These are phyloP conservation scores for Clarkia xantiana DNA, from an alignment of 345 rosid species.

Conservation along the genomic window DNA sequence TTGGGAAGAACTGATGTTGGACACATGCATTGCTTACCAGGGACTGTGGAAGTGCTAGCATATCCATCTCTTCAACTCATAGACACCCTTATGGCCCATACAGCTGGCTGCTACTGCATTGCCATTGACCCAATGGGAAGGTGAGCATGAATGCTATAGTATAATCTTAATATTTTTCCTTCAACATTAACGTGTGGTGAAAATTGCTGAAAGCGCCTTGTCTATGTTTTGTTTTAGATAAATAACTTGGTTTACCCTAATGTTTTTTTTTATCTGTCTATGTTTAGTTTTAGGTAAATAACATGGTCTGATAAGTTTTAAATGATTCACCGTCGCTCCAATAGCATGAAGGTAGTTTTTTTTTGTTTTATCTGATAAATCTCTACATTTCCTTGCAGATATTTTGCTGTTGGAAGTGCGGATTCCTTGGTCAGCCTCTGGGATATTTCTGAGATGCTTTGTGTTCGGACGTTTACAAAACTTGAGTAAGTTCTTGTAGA, in stretches of 20 bases:
- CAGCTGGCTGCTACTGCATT: conserved; percentile 97
- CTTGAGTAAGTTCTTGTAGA: conserved; percentile 52
- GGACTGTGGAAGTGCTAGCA: conserved; percentile 81
- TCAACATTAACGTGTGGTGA: background rate
- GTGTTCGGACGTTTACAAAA: conserved; percentile 72
- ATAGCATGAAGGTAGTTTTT: too few species aligned
- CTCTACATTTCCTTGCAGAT: conserved; percentile 24
- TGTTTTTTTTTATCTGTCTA: background rate
- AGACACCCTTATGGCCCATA: conserved; percentile 82
- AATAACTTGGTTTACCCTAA: too few species aligned
- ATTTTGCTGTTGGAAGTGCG: conserved; percentile 98
- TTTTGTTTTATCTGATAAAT: background rate
- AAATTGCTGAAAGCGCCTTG: too few species aligned
- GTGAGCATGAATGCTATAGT: conserved; percentile 19
- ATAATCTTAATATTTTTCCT: conserved; percentile 3
- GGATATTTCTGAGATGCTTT: conserved; percentile 91
- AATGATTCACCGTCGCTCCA: too few species aligned
- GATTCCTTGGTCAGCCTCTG: conserved; percentile 98
- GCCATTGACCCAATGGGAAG: conserved; percentile 93
- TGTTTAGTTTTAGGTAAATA: too few species aligned
- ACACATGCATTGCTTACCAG: conserved; percentile 19
- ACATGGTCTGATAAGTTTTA: too few species aligned
- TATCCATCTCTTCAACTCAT: conserved; percentile 71
- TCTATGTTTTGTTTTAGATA: too few species aligned
- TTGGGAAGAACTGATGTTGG: background rate